phyloP scores from a whole-genome alignment of 140 eudicot genomes.

The Bidens hawaiensis region DNA sequence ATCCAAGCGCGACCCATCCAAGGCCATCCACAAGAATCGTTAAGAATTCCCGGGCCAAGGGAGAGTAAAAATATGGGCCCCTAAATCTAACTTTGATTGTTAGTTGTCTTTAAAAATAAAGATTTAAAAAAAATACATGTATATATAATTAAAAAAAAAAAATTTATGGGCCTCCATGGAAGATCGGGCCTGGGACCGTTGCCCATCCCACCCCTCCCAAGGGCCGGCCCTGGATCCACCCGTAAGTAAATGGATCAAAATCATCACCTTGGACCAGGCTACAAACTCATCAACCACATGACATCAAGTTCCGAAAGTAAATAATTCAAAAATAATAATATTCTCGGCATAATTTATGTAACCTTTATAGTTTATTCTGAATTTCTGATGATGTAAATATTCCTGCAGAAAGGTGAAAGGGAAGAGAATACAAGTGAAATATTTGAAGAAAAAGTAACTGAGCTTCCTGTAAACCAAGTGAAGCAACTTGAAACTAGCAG shows the following conservation, averaged over 20 bases:
- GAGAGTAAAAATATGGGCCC: too few species aligned
- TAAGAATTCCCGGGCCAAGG: too few species aligned
- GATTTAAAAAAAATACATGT: too few species aligned
- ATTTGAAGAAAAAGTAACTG: slow-evolving; percentile 16
- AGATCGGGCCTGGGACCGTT: too few species aligned
- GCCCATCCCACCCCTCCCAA: too few species aligned
- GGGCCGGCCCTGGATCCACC: too few species aligned
- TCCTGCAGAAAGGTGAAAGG: slow-evolving; percentile 38
- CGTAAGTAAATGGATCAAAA: not conserved
- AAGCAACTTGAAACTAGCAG: slow-evolving; percentile 28
- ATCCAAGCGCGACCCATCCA: not conserved
- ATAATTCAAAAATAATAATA: not conserved
- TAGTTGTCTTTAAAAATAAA: too few species aligned
- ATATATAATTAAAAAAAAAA: too few species aligned
- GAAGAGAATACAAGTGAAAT: slow-evolving; percentile 24
- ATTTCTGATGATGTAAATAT: slow-evolving; percentile 1
- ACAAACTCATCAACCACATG: not conserved
- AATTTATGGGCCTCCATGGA: too few species aligned
- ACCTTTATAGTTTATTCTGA: slow-evolving; percentile 2
- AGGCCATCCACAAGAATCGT: too few species aligned
- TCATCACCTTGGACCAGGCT: not conserved
- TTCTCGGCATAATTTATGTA: not conserved
- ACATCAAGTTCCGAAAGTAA: not conserved
- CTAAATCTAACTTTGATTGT: too few species aligned
- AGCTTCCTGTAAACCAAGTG: slow-evolving; percentile 25